Percentiles rank a stretch among this genome's conserved stretches.
Evolutionary conservation across 129 eudicot genomes (phyloP).

Genomic region (Chrysanthemum lavandulifolium): DNA sequence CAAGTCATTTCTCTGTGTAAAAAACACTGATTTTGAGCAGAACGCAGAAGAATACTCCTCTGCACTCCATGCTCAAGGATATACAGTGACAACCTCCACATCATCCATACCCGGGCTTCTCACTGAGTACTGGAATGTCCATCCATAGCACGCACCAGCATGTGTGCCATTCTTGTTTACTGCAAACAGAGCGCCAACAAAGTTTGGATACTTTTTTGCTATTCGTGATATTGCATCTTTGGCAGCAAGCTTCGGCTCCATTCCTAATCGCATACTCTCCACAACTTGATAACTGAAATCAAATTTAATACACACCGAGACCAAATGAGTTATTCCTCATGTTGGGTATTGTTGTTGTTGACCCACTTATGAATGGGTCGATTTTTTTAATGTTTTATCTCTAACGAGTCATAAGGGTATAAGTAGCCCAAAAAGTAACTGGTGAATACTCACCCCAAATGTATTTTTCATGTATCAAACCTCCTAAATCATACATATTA

Average conservation of each 20-base stretch:
- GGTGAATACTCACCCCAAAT: background rate
- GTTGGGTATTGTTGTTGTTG: background rate
- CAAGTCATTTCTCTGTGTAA: too few relatives aligned
- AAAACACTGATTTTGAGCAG: too few relatives aligned
- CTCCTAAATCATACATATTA: too few relatives aligned
- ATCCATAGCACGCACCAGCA: constrained; percentile 64
- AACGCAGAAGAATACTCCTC: too few relatives aligned
- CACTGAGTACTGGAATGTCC: constrained; percentile 90
- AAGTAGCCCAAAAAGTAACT: too few relatives aligned
- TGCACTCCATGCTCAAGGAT: constrained; percentile 29
- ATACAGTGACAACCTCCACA: constrained; percentile 64
- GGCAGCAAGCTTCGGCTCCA: constrained; percentile 78
- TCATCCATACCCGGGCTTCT: constrained; percentile 63
- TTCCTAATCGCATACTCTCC: constrained; percentile 93
- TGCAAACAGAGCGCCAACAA: constrained; percentile 86
- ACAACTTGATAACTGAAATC: constrained; percentile 81
- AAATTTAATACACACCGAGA: background rate
- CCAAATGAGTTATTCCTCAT: background rate
- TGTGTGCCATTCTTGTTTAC: constrained; percentile 63
- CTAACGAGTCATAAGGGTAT: too few relatives aligned
- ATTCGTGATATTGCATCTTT: constrained; percentile 82
- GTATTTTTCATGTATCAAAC: too few relatives aligned
- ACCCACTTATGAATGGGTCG: too few relatives aligned
- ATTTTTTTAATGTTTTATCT: too few relatives aligned
- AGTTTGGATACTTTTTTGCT: constrained; percentile 68